These are phyloP conservation scores for Amylocarpus encephaloides DNA, from an alignment of 2,329 filamentous ascomycete genomes.

Conservation along the genomic window DNA sequence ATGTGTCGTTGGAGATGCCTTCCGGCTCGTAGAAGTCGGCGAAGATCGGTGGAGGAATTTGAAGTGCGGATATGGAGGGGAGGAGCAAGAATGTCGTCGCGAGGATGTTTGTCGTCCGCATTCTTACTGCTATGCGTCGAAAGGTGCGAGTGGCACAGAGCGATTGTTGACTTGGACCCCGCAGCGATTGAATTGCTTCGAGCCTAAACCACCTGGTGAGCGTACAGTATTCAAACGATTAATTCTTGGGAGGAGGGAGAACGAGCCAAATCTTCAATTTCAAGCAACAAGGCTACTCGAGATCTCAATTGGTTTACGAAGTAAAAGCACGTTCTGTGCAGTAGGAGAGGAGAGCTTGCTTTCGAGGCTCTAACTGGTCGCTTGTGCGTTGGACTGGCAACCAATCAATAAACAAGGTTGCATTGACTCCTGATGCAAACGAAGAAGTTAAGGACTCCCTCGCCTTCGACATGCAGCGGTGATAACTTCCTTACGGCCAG, in stretches of 20 bases:
- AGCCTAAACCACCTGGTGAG: slow-evolving; percentile 1
- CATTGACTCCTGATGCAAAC: neutral
- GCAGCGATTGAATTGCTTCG: neutral
- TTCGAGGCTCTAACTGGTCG: slow-evolving; percentile 1
- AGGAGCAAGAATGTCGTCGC: slow-evolving; percentile 16
- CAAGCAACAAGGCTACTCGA: neutral
- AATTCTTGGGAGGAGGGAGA: neutral
- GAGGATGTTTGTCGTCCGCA: neutral
- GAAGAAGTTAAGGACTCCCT: neutral
- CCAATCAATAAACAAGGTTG: neutral
- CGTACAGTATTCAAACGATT: neutral
- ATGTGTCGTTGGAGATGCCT: slow-evolving; percentile 21
- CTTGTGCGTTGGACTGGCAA: neutral
- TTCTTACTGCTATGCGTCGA: neutral
- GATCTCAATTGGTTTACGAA: neutral
- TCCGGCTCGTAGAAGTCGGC: slow-evolving; percentile 20
- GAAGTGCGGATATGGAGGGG: slow-evolving; percentile 17
- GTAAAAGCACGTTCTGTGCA: slow-evolving; percentile 1
- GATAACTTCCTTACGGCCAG: too few relatives aligned
- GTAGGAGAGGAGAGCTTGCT: neutral
- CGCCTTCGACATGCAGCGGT: too few relatives aligned
- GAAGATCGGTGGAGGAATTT: slow-evolving; percentile 24
- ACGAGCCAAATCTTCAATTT: neutral
- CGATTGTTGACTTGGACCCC: slow-evolving; percentile 9
- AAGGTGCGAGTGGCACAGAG: neutral